A percentile compares a stretch with the other conserved stretches of the same genome.
Conservation (phyloP, 441 rosid species). For the Pelargonium australe region DNA sequence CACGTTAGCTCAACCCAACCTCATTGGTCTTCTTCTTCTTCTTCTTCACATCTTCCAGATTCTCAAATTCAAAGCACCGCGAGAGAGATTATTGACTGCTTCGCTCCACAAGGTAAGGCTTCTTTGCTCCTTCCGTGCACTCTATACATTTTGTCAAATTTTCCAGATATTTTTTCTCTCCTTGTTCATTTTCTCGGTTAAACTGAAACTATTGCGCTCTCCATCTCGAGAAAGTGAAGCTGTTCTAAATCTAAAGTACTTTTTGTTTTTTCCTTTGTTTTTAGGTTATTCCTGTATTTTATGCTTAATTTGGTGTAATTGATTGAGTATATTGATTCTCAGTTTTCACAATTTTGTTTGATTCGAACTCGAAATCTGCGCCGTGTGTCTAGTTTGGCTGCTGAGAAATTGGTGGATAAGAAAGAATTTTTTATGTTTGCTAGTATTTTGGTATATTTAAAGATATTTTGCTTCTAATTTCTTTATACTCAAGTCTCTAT, state of each 20-base stretch:
- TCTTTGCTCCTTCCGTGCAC: neutral
- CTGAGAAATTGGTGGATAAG: slow-evolving; percentile 2
- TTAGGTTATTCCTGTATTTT: neutral
- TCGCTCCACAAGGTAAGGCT: slow-evolving; percentile 13
- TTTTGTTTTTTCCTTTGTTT: neutral
- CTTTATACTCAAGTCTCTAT: neutral
- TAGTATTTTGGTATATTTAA: neutral
- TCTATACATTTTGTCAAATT: neutral
- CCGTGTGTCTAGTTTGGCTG: slow-evolving; percentile 1
- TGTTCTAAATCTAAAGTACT: neutral
- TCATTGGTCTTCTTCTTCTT: slow-evolving; percentile 2
- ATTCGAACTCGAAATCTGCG: neutral
- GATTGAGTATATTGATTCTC: neutral
- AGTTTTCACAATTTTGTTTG: neutral
- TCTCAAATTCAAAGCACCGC: neutral
- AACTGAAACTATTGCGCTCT: slow-evolving; percentile 7
- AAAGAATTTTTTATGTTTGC: neutral
- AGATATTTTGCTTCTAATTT: neutral
- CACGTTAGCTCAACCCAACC: slow-evolving; percentile 21
- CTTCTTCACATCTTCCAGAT: neutral
- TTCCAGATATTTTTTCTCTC: slow-evolving; percentile 10
- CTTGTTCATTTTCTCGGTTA: slow-evolving; percentile 15
- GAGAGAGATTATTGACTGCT: neutral
- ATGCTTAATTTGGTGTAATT: neutral
- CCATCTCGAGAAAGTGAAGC: slow-evolving; percentile 9